These are phyloP conservation scores for Lentinula detonsa DNA, from an alignment of 768 basidiomycete genomes.

Conservation along the genomic window DNA sequence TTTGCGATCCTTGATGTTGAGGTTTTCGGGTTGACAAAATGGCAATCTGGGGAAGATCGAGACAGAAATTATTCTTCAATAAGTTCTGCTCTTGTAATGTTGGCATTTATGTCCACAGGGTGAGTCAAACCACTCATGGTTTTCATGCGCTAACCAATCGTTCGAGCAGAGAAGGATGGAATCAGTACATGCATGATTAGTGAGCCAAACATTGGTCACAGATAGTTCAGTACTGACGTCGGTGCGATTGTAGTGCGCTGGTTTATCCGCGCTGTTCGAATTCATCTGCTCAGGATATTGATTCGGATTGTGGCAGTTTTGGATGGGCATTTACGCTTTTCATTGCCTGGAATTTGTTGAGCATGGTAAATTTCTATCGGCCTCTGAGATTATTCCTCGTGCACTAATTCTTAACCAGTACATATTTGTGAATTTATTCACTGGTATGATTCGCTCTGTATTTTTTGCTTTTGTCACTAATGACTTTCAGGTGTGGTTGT, in stretches of 20 bases:
- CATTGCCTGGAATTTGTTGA: slow-evolving; percentile 92
- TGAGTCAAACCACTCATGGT: slow-evolving; percentile 28
- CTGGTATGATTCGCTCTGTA: slow-evolving; percentile 42
- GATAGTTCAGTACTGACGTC: slow-evolving; percentile 6
- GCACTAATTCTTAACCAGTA: slow-evolving; percentile 44
- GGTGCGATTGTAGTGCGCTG: slow-evolving; percentile 46
- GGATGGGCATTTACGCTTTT: slow-evolving; percentile 83
- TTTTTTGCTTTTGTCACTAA: too few relatives aligned
- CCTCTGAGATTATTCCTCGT: neutral
- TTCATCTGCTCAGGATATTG: slow-evolving; percentile 30
- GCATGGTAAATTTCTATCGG: slow-evolving; percentile 62
- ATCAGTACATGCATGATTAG: slow-evolving; percentile 97
- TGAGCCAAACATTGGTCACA: slow-evolving; percentile 28
- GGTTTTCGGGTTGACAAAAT: slow-evolving; percentile 88
- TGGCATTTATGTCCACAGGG: slow-evolving; percentile 93
- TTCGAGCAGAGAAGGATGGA: slow-evolving; percentile 81
- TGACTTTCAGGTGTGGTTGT: slow-evolving; percentile 69
- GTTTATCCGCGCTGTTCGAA: slow-evolving; percentile 80
- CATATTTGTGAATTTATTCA: slow-evolving; percentile 95
- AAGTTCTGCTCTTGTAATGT: slow-evolving; percentile 77
- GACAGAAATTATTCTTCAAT: slow-evolving; percentile 78
- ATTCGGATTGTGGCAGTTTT: slow-evolving; percentile 85
- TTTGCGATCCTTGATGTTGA: slow-evolving; percentile 87
- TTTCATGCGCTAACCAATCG: slow-evolving; percentile 8
- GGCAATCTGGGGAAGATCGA: slow-evolving; percentile 62